A percentile compares a stretch with the other conserved stretches of the same genome.
phyloP scores from a whole-genome alignment of 176 grass and related monocot species.

The Ensete ventricosum region DNA sequence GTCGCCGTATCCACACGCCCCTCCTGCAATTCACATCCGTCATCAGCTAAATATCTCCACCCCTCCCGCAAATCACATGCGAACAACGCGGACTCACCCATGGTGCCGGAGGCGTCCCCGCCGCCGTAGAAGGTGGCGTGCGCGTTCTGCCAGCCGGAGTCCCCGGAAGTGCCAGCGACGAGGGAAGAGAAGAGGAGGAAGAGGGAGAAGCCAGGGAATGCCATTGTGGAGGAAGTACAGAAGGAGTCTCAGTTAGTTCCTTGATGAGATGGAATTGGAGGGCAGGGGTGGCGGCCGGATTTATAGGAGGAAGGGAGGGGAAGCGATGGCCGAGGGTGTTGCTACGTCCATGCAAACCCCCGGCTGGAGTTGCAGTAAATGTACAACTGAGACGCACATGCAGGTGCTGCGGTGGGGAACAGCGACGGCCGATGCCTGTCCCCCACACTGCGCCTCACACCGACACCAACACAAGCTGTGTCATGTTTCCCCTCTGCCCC shows the following conservation, averaged over 20 bases:
- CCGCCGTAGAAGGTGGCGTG: constrained; percentile 89
- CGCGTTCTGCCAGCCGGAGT: constrained; percentile 57
- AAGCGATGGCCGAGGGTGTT: too few relatives aligned
- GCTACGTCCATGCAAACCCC: too few relatives aligned
- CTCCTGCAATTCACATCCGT: not conserved
- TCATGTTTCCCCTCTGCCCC: too few relatives aligned
- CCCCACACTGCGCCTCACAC: too few relatives aligned
- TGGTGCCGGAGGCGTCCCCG: constrained; percentile 72
- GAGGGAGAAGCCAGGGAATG: constrained; percentile 19
- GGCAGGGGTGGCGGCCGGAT: not conserved
- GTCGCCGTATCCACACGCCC: not conserved
- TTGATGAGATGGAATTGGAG: not conserved
- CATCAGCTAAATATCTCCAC: too few relatives aligned
- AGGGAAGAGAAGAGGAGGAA: constrained; percentile 30
- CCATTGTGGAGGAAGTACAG: constrained; percentile 26
- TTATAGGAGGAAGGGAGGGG: too few relatives aligned
- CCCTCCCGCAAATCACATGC: too few relatives aligned
- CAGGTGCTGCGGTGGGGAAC: too few relatives aligned
- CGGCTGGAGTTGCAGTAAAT: too few relatives aligned
- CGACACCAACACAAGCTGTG: too few relatives aligned
- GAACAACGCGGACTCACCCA: constrained; percentile 28
- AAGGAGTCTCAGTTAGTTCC: not conserved
- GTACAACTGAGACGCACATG: too few relatives aligned
- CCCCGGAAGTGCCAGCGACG: constrained; percentile 18
- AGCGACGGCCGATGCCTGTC: too few relatives aligned